Evolutionary conservation across 805 yeast genomes (phyloP), one percentile per base, ranked within the genome.

Genomic region (Schwanniomyces occidentalis): DNA sequence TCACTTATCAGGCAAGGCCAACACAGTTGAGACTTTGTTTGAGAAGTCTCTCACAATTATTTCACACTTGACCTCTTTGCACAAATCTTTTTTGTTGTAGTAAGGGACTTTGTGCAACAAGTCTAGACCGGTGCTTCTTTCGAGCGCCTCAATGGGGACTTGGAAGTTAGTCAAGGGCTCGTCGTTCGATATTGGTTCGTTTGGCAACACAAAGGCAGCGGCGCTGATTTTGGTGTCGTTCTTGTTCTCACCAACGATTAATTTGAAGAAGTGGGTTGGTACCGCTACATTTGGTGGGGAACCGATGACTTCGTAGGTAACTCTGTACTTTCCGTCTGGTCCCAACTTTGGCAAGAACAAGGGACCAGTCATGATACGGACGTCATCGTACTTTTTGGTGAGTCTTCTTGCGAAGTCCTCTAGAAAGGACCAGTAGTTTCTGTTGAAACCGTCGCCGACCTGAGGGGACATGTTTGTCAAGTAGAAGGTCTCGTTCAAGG

Each of bases 361-460:
- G 1, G 99, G 97, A 2, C 99, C 99, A 0, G 98, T 93, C 54
- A 93, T 82, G 23, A 93, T 73, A 45, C 97, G 71, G 8, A 93
- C 96, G 30, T 80, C 73, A 31, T 74, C 75, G 58, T 85, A 93
- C 34, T 70, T 68, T n/a, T 64, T 51, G 4, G 95, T 85, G 43
- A 91, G 71, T 36, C 86, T 72, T 43, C 99, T 73, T 29, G 82
- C 78, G 56, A 93, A 93, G 51, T 85, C 85, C 61, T 93, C 99
- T 40, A 93, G 78, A 58, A 89, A 96, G 0, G 98, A 95, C 99
- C 99, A 93, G 58, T 93, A 69, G 57, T 93, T 98, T 49, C 99
- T 74, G 63, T 93, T 93, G 68, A 93, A 93, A 0, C 99, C 99
- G 4, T 84, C 95, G 3, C 99, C 99, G 3, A 93, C 96, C 59